Base-by-base conservation (phyloP, 495 filamentous ascomycete species). In the Staphylotrichum longicolle region DNA sequence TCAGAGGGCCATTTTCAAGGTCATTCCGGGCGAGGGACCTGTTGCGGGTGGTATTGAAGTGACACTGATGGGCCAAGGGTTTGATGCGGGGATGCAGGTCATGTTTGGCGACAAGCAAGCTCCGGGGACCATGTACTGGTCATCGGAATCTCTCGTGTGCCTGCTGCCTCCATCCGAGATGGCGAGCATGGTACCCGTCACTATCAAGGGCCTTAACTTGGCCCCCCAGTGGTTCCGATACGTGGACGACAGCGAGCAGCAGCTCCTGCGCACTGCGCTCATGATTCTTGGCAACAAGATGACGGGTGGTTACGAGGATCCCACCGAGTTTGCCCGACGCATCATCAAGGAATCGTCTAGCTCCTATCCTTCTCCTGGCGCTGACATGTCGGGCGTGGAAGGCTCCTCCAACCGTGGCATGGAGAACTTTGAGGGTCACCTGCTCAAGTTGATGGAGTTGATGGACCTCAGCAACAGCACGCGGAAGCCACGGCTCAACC, bases 21-120 rank as follows among this genome's bases (percentile, higher is more conserved):
- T 96, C 49, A 88, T 93, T 42, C 93, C 93, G 2, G 78, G 80
- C 40, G 88, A 95, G 71, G 93, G 93, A 10, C 89, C 91, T 9
- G 86, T 86, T 46, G 80, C 80, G 32, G 93, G 93, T 59, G 91
- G 91, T 11, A 88, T 89, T 39, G 92, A 96, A 66, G 90, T 96
- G 11, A 91, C 89, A 0, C 80, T 93, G 57, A 76, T 93, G 33
- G 93, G 93, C 6, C 87, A 83, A 65, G 85, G 86, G 27, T 96
- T 96, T 66, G 85, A 83, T 41, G 83, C 86, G 49, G 90, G 90
- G 5, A 83, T 93, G 68, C 88, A 91, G 57, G 91, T 96, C 60
- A 86, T 92, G 66, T 97, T 97, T 72, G 93, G 92, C 15, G 86
- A 91, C 48, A 81, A 80, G 4, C 78, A 84, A 40, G 93, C 93